Conservation (phyloP, 2,329 filamentous ascomycete genomes). For the Rhytidhysteron rufulum region DNA sequence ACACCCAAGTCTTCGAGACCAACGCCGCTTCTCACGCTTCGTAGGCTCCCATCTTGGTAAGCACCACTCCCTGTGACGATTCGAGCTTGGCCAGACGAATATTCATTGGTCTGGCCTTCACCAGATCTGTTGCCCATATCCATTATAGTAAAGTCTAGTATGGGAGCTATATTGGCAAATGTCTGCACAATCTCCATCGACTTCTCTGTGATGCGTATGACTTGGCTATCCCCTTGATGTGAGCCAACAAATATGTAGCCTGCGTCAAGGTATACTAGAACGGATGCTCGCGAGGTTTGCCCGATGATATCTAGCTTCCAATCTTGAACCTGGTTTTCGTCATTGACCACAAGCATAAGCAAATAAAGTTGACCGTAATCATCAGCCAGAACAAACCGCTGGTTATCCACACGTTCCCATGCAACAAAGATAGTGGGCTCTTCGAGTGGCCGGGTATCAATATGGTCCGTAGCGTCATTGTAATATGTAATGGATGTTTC, state of each 20-base stretch:
- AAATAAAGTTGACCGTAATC: conserved; percentile 84
- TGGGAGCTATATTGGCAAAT: conserved; percentile 80
- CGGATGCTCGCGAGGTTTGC: conserved; percentile 70
- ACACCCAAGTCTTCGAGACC: conserved; percentile 84
- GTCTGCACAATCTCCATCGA: conserved; percentile 68
- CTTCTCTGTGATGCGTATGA: conserved; percentile 62
- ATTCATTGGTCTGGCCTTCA: conserved; percentile 78
- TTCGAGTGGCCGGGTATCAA: conserved; percentile 61
- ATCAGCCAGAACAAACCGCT: conserved; percentile 83
- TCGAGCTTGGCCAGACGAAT: conserved; percentile 89
- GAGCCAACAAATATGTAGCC: conserved; percentile 82
- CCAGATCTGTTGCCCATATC: conserved; percentile 85
- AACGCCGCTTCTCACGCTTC: conserved; percentile 90
- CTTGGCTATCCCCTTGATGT: conserved; percentile 87
- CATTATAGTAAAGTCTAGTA: conserved; percentile 93
- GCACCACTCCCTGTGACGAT: conserved; percentile 92
- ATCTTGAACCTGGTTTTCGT: conserved; percentile 63
- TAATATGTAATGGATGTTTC: conserved; percentile 78
- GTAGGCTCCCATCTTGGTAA: conserved; percentile 79
- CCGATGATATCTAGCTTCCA: conserved; percentile 69
- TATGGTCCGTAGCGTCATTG: conserved; percentile 68
- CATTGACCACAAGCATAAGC: conserved; percentile 69
- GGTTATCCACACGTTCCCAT: conserved; percentile 80
- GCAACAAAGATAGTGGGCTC: conserved; percentile 85
- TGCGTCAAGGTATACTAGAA: conserved; percentile 71